Percentiles rank a stretch among this genome's conserved stretches.
phyloP scores from a whole-genome alignment of 139 green algal genomes.

The Auxenochlorella pyrenoidosa region DNA sequence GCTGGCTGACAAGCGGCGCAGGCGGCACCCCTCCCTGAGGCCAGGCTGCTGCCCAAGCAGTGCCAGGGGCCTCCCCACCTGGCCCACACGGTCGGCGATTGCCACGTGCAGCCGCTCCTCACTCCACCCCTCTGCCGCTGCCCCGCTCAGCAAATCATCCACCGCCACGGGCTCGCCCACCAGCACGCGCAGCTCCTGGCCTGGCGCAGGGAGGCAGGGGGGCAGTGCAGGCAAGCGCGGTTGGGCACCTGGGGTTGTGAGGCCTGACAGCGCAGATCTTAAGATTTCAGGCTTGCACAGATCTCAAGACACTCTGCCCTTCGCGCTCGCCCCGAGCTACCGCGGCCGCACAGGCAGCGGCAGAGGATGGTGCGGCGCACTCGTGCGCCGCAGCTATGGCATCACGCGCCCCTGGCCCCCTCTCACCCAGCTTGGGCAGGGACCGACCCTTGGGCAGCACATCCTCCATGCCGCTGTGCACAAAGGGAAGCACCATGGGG shows the following conservation, averaged over 20 bases:
- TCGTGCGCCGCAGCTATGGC: too few relatives aligned
- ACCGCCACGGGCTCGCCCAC: conserved; percentile 80
- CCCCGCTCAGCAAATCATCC: conserved; percentile 49
- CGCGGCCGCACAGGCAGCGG: too few relatives aligned
- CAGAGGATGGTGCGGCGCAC: too few relatives aligned
- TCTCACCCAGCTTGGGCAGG: conserved; percentile 67
- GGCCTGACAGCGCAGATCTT: not conserved
- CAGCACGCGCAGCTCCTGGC: conserved; percentile 69
- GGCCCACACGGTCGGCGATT: conserved; percentile 54
- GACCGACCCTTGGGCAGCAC: conserved; percentile 75
- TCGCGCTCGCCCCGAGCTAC: too few relatives aligned
- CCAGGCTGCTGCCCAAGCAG: too few relatives aligned
- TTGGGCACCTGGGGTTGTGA: not conserved
- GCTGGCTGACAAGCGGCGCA: not conserved
- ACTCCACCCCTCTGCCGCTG: conserved; percentile 50
- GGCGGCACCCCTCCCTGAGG: not conserved
- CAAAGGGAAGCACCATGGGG: conserved; percentile 88
- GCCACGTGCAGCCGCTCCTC: conserved; percentile 61
- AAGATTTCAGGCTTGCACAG: too few relatives aligned
- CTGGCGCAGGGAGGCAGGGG: not conserved
- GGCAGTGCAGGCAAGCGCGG: not conserved
- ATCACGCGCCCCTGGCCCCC: too few relatives aligned
- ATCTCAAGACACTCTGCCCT: too few relatives aligned
- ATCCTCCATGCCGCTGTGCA: conserved; percentile 87
- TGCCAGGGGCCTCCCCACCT: not conserved